Conservation (phyloP, 371 early-diverging fungal species). For the Mortierella sp. region DNA sequence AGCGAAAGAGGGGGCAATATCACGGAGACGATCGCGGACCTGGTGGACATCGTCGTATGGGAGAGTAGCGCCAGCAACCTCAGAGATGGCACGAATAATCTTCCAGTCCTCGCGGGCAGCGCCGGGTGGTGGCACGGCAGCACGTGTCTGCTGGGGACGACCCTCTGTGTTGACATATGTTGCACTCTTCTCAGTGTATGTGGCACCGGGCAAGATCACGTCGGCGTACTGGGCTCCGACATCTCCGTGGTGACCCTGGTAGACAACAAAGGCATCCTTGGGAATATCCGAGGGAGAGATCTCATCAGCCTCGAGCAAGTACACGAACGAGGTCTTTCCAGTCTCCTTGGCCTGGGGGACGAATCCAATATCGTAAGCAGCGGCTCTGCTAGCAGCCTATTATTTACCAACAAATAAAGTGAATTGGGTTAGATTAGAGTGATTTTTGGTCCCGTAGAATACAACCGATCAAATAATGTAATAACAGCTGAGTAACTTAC, state of each 20-base stretch:
- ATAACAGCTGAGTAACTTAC: slow-evolving; percentile 60
- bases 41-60: slow-evolving; percentile 90
- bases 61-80: slow-evolving; percentile 86
- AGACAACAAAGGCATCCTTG: slow-evolving; percentile 95
- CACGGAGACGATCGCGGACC: slow-evolving; percentile 88
- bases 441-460: too few relatives aligned
- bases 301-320: slow-evolving; percentile 95
- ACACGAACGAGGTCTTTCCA: slow-evolving; percentile 80
- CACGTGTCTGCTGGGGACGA: slow-evolving; percentile 91
- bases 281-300: slow-evolving; percentile 81
- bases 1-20: slow-evolving; percentile 89
- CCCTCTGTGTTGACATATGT: slow-evolving; percentile 98
- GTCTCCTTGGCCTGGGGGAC: slow-evolving; percentile 68
- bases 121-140: slow-evolving; percentile 92
- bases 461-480: neutral
- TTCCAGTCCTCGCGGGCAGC: slow-evolving; percentile 98
- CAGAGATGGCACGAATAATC: slow-evolving; percentile 96
- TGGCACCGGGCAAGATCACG: slow-evolving; percentile 96
- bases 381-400: slow-evolving; percentile 88
- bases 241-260: slow-evolving; percentile 99
- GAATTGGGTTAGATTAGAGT: neutral
- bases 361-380: slow-evolving; percentile 94
- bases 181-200: slow-evolving; percentile 97
- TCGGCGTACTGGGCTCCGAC: slow-evolving; percentile 95
- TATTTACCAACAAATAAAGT: slow-evolving; percentile 6